Conservation (phyloP, 164 flowering plant genomes). For the Annona cherimola region DNA sequence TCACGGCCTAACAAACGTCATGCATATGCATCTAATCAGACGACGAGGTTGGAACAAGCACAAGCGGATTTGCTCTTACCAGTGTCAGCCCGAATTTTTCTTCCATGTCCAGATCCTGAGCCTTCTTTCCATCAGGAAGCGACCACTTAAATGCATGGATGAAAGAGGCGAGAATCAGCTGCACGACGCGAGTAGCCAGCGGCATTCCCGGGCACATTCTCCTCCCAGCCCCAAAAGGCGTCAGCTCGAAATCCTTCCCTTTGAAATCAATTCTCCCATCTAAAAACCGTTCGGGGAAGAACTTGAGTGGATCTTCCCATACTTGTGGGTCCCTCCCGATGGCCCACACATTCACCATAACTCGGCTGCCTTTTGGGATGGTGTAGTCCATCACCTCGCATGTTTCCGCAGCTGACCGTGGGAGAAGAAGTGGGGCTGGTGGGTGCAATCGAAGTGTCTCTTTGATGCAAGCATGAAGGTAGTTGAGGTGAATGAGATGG, state of each 20-base stretch:
- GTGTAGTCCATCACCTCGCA: slow-evolving; percentile 22
- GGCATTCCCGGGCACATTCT: slow-evolving; percentile 27
- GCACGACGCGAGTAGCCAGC: slow-evolving; percentile 11
- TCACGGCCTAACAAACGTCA: no score
- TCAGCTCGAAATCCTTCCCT: slow-evolving; percentile 24
- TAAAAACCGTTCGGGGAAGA: slow-evolving; percentile 24
- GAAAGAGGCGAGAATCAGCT: background rate
- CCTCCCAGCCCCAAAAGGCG: slow-evolving; percentile 25
- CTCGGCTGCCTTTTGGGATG: slow-evolving; percentile 20
- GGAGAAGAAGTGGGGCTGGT: slow-evolving; percentile 21
- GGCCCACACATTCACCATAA: slow-evolving; percentile 23
- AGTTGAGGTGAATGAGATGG: slow-evolving; percentile 10
- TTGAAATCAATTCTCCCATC: slow-evolving; percentile 15
- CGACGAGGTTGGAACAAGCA: background rate
- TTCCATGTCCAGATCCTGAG: background rate
- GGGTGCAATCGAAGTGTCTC: slow-evolving; percentile 27
- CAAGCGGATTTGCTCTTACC: background rate
- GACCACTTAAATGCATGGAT: background rate
- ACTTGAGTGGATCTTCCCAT: background rate
- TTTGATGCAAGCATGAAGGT: slow-evolving; percentile 21
- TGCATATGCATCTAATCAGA: no score
- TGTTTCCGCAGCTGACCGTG: slow-evolving; percentile 14
- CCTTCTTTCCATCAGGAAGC: background rate
- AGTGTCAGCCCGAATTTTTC: background rate
- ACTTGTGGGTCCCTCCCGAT: no score